Conservation (phyloP, 106 monocot species). For the Ottelia alismoides region DNA sequence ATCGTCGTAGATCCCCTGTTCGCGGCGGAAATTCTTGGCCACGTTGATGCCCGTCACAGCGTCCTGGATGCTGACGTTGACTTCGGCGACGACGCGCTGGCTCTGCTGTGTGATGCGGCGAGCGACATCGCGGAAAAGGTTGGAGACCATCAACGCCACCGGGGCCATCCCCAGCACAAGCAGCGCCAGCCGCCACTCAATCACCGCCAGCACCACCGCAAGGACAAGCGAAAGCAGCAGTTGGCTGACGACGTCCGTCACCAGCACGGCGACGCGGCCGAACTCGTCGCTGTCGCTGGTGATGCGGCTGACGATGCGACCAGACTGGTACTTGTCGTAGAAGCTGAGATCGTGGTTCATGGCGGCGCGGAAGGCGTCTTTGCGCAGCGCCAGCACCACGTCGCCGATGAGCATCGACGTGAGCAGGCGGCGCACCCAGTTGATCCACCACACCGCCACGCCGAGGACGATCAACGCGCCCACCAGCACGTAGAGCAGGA, state of each 20-base stretch:
- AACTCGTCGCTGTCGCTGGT: neutral
- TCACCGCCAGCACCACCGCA: neutral
- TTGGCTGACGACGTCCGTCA: neutral
- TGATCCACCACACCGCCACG: too few species aligned
- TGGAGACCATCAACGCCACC: neutral
- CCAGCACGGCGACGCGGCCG: neutral
- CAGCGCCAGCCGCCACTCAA: too few species aligned
- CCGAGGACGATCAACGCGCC: too few species aligned
- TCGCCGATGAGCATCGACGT: too few species aligned
- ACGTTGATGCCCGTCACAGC: neutral
- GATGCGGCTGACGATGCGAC: neutral
- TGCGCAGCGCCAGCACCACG: too few species aligned
- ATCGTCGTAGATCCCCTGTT: neutral
- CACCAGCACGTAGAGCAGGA: too few species aligned
- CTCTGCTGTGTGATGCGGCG: neutral
- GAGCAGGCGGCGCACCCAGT: too few species aligned
- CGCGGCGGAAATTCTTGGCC: neutral
- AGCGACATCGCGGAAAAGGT: neutral
- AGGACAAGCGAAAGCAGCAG: neutral
- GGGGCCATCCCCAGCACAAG: neutral
- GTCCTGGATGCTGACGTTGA: neutral
- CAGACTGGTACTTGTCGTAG: too few species aligned
- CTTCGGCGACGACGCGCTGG: neutral
- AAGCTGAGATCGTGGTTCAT: too few species aligned
- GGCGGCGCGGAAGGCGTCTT: too few species aligned